Conservation (phyloP, 2,329 filamentous ascomycete genomes). For the Elsinoe necatrix region DNA sequence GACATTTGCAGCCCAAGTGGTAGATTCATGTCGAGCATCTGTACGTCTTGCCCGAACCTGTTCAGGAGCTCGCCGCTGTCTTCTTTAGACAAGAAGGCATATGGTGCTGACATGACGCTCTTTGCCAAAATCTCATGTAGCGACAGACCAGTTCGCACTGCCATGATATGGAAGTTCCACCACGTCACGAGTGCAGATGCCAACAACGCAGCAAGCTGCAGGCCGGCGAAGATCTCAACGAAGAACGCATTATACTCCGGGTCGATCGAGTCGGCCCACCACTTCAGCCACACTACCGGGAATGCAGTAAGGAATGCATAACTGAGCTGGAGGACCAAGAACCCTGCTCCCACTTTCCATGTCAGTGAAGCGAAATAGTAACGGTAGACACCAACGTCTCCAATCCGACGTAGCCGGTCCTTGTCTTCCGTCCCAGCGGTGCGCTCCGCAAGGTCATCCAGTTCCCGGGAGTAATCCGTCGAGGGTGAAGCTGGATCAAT, state of each 20-base stretch:
- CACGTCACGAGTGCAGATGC: not conserved
- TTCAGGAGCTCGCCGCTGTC: constrained; percentile 38
- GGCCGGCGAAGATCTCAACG: constrained; percentile 22
- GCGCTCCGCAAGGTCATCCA: not conserved
- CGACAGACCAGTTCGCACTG: constrained; percentile 20
- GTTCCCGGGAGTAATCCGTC: not conserved
- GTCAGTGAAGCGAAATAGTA: constrained; percentile 6
- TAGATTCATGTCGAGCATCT: constrained; percentile 38
- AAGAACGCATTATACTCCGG: constrained; percentile 28
- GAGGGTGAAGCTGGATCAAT: not conserved
- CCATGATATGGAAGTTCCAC: not conserved
- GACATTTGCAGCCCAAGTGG: constrained; percentile 14
- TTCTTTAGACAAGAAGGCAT: constrained; percentile 35
- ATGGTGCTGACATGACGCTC: constrained; percentile 16
- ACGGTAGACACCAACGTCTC: constrained; percentile 32
- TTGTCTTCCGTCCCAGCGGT: not conserved
- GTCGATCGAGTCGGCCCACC: constrained; percentile 39
- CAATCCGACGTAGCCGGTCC: constrained; percentile 16
- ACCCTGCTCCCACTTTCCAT: constrained; percentile 21
- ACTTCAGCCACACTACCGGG: constrained; percentile 38
- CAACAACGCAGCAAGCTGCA: constrained; percentile 22
- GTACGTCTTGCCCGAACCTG: constrained; percentile 40
- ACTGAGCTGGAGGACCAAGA: constrained; percentile 29
- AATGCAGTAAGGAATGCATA: constrained; percentile 31
- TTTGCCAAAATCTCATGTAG: constrained; percentile 27